Conservation (phyloP, 495 filamentous ascomycete species). For the Tuber brumale region DNA sequence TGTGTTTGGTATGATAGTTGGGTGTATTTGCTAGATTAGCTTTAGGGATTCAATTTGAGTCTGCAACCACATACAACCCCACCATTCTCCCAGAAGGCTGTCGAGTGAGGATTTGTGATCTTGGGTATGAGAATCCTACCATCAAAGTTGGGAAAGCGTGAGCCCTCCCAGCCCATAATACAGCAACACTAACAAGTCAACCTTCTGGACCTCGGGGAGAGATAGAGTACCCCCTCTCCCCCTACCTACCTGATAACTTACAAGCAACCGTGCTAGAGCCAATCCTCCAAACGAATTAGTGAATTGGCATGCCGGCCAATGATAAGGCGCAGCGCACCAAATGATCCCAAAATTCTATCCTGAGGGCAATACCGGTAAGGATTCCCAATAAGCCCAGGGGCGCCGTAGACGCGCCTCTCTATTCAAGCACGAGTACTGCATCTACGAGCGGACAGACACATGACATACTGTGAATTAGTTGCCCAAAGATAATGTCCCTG, state of each 20-base stretch:
- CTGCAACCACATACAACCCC: neutral
- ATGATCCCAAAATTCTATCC: neutral
- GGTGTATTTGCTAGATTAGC: neutral
- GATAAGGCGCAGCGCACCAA: neutral
- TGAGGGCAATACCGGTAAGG: neutral
- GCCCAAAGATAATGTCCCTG: neutral
- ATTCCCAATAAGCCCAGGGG: neutral
- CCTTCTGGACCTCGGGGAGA: neutral
- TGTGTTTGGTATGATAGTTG: neutral
- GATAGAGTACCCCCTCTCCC: neutral
- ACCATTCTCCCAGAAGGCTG: neutral
- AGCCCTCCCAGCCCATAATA: neutral
- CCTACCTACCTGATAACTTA: neutral
- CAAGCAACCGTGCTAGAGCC: neutral
- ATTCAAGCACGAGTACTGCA: neutral
- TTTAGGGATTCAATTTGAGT: neutral
- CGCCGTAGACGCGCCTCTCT: neutral
- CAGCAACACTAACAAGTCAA: neutral
- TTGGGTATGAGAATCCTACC: neutral
- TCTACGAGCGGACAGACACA: neutral
- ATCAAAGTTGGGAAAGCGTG: neutral
- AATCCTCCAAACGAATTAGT: neutral
- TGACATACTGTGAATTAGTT: neutral
- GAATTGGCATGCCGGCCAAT: neutral
- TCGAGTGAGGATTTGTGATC: slow-evolving; percentile 2